These are phyloP conservation scores for Emericellopsis atlantica DNA, from an alignment of 2,329 filamentous ascomycete genomes.

Conservation along the genomic window DNA sequence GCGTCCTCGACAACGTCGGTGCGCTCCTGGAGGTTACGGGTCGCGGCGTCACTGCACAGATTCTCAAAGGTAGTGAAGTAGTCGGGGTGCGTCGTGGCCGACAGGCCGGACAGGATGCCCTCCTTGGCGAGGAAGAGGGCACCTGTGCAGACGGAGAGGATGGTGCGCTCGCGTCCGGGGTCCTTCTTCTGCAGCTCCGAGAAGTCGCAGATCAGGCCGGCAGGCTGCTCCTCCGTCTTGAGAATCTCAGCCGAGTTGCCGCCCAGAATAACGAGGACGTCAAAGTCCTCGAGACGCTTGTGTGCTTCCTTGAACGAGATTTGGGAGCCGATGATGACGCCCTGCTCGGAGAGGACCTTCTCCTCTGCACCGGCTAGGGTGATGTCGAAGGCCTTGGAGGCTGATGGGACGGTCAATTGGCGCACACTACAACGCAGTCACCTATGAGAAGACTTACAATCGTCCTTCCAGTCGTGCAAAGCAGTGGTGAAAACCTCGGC, in stretches of 20 bases:
- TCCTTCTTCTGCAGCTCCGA: slow-evolving; percentile 70
- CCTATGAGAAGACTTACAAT: slow-evolving; percentile 25
- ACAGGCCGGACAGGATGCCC: slow-evolving; percentile 66
- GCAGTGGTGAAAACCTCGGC: slow-evolving; percentile 37
- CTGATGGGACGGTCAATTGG: slow-evolving; percentile 15
- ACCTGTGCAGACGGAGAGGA: slow-evolving; percentile 71
- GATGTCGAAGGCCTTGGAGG: slow-evolving; percentile 43
- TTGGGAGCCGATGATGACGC: slow-evolving; percentile 59
- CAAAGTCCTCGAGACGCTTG: slow-evolving; percentile 61
- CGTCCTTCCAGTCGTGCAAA: slow-evolving; percentile 39
- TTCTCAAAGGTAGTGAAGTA: slow-evolving; percentile 71
- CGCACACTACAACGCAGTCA: neutral
- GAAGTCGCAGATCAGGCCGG: slow-evolving; percentile 63
- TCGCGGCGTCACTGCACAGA: slow-evolving; percentile 61
- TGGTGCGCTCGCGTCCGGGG: slow-evolving; percentile 65
- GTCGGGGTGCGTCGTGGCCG: slow-evolving; percentile 74
- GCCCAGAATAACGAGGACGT: slow-evolving; percentile 67
- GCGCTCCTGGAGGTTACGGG: slow-evolving; percentile 58
- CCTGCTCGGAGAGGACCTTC: slow-evolving; percentile 46
- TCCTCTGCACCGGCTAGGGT: slow-evolving; percentile 41
- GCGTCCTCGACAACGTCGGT: slow-evolving; percentile 72
- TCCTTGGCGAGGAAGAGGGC: slow-evolving; percentile 64
- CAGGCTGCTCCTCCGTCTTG: slow-evolving; percentile 55
- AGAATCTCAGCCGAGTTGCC: slow-evolving; percentile 53
- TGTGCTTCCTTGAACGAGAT: slow-evolving; percentile 70